Evolutionary conservation across 2,329 filamentous ascomycete species (phyloP).

Genomic region (Grosmannia huntii): DNA sequence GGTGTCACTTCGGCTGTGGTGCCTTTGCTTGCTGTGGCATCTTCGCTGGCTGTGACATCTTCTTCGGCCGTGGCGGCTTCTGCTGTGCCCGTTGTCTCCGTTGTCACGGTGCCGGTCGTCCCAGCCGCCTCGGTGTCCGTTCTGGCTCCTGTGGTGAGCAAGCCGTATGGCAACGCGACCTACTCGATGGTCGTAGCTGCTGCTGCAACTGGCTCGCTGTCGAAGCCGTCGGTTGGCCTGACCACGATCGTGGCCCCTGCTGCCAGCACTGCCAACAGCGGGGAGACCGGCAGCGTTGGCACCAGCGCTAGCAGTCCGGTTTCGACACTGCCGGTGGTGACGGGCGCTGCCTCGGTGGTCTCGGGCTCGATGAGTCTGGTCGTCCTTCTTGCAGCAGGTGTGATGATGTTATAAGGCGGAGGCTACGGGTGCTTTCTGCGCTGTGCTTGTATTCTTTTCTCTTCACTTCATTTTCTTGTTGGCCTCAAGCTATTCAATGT

Average conservation of each 20-base stretch:
- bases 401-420: conserved; percentile 7
- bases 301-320: background rate
- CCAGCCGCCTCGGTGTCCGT: background rate
- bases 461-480: background rate
- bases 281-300: background rate
- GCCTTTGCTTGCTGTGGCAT: background rate
- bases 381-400: conserved; percentile 3
- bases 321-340: conserved; percentile 2
- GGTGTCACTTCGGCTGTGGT: background rate
- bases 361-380: conserved; percentile 7
- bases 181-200: background rate
- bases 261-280: background rate
- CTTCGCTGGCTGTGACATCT: background rate
- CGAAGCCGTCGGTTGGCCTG: background rate
- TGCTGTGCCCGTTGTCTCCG: background rate
- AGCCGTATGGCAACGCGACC: background rate
- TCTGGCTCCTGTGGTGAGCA: background rate
- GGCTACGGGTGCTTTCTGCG: background rate
- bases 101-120: background rate
- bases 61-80: background rate
- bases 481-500: background rate
- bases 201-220: background rate
- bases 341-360: conserved; percentile 8
- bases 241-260: background rate
- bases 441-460: background rate